Conservation (phyloP, 306 rosid species). For the Arachis hypogaea region DNA sequence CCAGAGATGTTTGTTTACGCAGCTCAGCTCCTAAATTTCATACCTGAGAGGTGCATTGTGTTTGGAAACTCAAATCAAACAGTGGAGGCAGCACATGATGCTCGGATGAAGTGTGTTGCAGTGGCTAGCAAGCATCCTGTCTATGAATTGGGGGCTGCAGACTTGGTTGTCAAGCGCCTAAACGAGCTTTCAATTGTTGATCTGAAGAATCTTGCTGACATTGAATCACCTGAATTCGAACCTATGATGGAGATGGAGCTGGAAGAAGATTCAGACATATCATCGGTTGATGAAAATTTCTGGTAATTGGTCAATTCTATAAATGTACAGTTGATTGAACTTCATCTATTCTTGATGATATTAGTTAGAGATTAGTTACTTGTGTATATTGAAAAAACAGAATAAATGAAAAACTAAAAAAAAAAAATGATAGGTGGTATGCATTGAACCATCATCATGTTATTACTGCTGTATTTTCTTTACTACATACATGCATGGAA, state of each 20-base stretch:
- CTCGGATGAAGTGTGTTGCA: conserved; percentile 93
- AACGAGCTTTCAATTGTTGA: conserved; percentile 91
- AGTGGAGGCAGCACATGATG: conserved; percentile 97
- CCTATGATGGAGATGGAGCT: conserved; percentile 72
- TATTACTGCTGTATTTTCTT: conserved; percentile 51
- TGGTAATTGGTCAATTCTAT: conserved; percentile 80
- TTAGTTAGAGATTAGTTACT: conserved; percentile 60
- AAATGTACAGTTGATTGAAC: conserved; percentile 70
- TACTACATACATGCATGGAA: conserved; percentile 39
- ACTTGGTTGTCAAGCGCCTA: conserved; percentile 79
- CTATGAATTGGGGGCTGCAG: conserved; percentile 92
- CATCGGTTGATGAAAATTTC: conserved; percentile 69
- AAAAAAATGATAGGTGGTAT: conserved; percentile 47
- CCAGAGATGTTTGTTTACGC: conserved; percentile 96
- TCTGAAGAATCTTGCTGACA: conserved; percentile 84
- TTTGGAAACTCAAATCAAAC: conserved; percentile 94
- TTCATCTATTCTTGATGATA: conserved; percentile 67
- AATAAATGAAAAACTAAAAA: conserved; percentile 24
- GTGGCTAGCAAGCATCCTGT: conserved; percentile 98
- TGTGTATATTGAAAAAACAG: conserved; percentile 58
- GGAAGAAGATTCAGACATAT: conserved; percentile 51
- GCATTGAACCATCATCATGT: conserved; percentile 61
- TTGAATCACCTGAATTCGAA: conserved; percentile 75
- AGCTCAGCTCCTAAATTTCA: conserved; percentile 79
- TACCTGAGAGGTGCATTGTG: conserved; percentile 95